Conservation (phyloP, 2,329 filamentous ascomycete genomes). For the Aspergillus unguis region DNA sequence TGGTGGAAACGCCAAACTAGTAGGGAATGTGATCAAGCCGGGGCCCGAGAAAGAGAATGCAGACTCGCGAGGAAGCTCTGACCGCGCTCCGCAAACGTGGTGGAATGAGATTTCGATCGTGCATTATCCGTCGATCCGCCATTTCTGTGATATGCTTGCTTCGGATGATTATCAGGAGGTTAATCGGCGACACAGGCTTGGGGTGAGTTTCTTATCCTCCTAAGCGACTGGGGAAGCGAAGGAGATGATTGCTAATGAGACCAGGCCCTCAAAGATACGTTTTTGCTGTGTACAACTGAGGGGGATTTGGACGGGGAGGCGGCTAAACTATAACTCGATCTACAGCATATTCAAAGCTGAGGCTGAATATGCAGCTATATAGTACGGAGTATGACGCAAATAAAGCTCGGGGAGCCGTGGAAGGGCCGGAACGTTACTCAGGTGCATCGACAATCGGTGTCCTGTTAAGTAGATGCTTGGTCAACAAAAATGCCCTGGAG, state of each 20-base stretch:
- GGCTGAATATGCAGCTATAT: too few species aligned
- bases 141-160: slow-evolving; percentile 61
- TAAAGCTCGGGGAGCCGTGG: too few species aligned
- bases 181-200: slow-evolving; percentile 53
- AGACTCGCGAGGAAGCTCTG: slow-evolving; percentile 24
- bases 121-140: slow-evolving; percentile 60
- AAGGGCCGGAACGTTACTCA: too few species aligned
- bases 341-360: too few species aligned
- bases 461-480: too few species aligned
- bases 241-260: too few species aligned
- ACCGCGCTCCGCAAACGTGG: slow-evolving; percentile 27
- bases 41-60: too few species aligned
- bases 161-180: slow-evolving; percentile 58
- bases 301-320: slow-evolving; percentile 36
- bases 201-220: slow-evolving; percentile 24
- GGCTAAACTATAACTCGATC: background rate
- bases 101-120: slow-evolving; percentile 66
- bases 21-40: slow-evolving; percentile 53
- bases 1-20: slow-evolving; percentile 60
- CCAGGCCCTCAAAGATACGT: slow-evolving; percentile 50
- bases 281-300: slow-evolving; percentile 54
- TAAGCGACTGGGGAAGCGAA: background rate
- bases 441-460: too few species aligned
- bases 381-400: too few species aligned
- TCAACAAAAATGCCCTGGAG: too few species aligned